Conservation (phyloP, 202 grass and related monocot genomes). For the Musa balbisiana region DNA sequence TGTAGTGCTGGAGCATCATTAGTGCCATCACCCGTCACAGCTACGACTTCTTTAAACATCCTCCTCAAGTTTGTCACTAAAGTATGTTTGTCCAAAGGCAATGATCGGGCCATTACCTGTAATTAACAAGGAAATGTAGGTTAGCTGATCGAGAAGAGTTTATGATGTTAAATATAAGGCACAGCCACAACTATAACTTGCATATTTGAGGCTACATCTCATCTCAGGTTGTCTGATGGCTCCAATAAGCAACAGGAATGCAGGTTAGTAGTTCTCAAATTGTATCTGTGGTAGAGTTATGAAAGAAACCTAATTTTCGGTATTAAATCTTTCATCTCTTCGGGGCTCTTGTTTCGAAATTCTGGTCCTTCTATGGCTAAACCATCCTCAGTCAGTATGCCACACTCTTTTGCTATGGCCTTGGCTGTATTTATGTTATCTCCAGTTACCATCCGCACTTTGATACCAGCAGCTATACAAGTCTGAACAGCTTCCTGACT, state of each 20-base stretch:
- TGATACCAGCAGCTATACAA: constrained; percentile 77
- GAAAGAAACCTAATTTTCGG: constrained; percentile 69
- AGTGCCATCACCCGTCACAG: constrained; percentile 93
- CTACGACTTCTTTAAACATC: constrained; percentile 75
- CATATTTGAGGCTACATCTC: background rate
- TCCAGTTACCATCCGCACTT: constrained; percentile 77
- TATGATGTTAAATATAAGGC: background rate
- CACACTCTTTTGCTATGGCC: constrained; percentile 91
- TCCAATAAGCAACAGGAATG: background rate
- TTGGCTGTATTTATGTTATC: constrained; percentile 96
- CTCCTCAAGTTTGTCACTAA: constrained; percentile 59
- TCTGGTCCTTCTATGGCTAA: constrained; percentile 74
- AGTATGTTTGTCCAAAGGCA: constrained; percentile 80
- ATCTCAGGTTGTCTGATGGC: background rate
- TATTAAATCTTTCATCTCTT: constrained; percentile 66
- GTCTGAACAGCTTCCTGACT: constrained; percentile 74
- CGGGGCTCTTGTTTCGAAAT: constrained; percentile 46
- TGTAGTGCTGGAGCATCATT: constrained; percentile 80
- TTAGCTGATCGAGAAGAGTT: background rate
- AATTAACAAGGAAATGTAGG: constrained; percentile 4
- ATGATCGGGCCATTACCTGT: constrained; percentile 75
- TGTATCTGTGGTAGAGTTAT: constrained; percentile 4
- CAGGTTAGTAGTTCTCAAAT: background rate
- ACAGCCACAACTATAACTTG: constrained; percentile 4
- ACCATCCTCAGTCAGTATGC: constrained; percentile 80